A percentile compares a stretch with the other conserved stretches of the same genome.
These are phyloP conservation scores for Aspergillus bombycis DNA, from an alignment of 2,329 filamentous ascomycete genomes.

Conservation along the genomic window DNA sequence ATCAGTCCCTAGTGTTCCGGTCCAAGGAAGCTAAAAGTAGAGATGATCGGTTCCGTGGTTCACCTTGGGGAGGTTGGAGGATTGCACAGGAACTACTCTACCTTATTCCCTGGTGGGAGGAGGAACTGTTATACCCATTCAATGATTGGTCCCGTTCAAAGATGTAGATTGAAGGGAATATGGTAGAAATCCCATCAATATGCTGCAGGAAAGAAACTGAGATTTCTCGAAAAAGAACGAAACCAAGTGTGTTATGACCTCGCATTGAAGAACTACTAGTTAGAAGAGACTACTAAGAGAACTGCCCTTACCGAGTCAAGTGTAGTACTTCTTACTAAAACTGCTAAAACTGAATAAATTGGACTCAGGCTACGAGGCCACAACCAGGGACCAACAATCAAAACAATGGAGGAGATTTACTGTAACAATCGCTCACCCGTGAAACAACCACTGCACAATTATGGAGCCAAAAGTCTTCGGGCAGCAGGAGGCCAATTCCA, in stretches of 20 bases:
- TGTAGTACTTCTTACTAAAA: not conserved
- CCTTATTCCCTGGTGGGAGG: not conserved
- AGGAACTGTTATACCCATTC: not conserved
- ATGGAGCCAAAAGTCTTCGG: conserved; percentile 8
- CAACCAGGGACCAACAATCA: not conserved
- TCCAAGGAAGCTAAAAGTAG: conserved; percentile 13
- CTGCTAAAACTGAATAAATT: not conserved
- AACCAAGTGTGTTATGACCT: not conserved
- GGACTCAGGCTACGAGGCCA: conserved; percentile 10
- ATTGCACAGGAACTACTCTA: not conserved
- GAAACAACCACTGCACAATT: conserved; percentile 1
- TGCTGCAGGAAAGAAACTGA: not conserved
- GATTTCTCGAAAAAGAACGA: not conserved
- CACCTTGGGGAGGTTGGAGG: not conserved
- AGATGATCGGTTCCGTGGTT: conserved; percentile 22
- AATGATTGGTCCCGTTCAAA: not conserved
- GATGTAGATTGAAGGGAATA: not conserved
- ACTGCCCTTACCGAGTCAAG: too few relatives aligned
- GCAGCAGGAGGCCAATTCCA: conserved; percentile 8
- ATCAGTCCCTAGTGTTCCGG: not conserved
- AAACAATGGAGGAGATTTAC: conserved; percentile 5
- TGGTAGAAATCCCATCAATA: not conserved
- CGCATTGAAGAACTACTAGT: not conserved
- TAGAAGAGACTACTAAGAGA: not conserved
- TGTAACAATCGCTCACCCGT: not conserved